A percentile compares a stretch with the other conserved stretches of the same genome.
Conservation (phyloP, 176 grass and related monocot genomes). For the barley (Hordeum vulgare) region MorexV3_pseudomolecules_assembly NC_058522.1:429358517-429359016, state of each 20-base stretch:
- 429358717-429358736: too few relatives aligned
- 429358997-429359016: too few relatives aligned
- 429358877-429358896: slow-evolving; percentile 12
- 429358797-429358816: slow-evolving; percentile 49
- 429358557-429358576: slow-evolving; percentile 39
- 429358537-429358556: slow-evolving; percentile 60
- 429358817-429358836: slow-evolving; percentile 61
- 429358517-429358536: slow-evolving; percentile 51
- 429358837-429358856: slow-evolving; percentile 56
- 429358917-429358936: neutral
- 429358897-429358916: neutral
- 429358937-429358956: too few relatives aligned
- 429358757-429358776: neutral
- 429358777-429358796: slow-evolving; percentile 49
- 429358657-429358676: too few relatives aligned
- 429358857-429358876: slow-evolving; percentile 37
- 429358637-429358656: too few relatives aligned
- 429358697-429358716: too few relatives aligned
- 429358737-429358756: too few relatives aligned
- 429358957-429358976: too few relatives aligned
- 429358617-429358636: neutral
- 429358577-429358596: neutral
- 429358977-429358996: too few relatives aligned
- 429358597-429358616: neutral
- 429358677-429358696: too few relatives aligned